A percentile compares a stretch with the other conserved stretches of the same genome.
Conservation (phyloP, 2,329 filamentous ascomycete species). For the Graphiopsis chlorocephala region DNA sequence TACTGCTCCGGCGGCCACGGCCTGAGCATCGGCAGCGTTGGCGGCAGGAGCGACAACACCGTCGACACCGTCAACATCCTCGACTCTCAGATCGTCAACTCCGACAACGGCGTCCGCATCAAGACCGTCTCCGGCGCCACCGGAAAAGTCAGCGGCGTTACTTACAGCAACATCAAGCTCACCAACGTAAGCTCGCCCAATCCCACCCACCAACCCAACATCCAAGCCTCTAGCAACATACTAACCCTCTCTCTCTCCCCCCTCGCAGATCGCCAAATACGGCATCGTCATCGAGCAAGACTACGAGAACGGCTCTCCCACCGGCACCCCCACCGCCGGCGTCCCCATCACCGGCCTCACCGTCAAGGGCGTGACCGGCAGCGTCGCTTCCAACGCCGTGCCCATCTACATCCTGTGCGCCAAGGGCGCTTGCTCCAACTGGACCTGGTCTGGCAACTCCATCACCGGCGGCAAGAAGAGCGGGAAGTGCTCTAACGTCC, state of each 20-base stretch:
- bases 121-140: slow-evolving; percentile 53
- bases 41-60: slow-evolving; percentile 51
- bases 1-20: slow-evolving; percentile 52
- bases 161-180: slow-evolving; percentile 53
- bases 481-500: slow-evolving; percentile 42
- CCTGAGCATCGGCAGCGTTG: slow-evolving; percentile 55
- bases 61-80: slow-evolving; percentile 49
- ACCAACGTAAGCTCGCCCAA: slow-evolving; percentile 27
- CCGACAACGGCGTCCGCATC: slow-evolving; percentile 51
- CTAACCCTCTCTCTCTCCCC: background rate
- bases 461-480: slow-evolving; percentile 53
- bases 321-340: slow-evolving; percentile 32
- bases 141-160: slow-evolving; percentile 51
- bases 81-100: slow-evolving; percentile 45
- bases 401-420: slow-evolving; percentile 56
- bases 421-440: slow-evolving; percentile 50
- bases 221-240: background rate
- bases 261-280: slow-evolving; percentile 48
- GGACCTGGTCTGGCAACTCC: slow-evolving; percentile 51
- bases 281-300: slow-evolving; percentile 60
- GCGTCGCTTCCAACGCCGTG: slow-evolving; percentile 38
- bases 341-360: slow-evolving; percentile 54
- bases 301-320: slow-evolving; percentile 51
- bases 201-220: background rate
- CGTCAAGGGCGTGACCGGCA: slow-evolving; percentile 45